phyloP scores from a whole-genome alignment of 257 asterid species.

The Solanum chiquidenum region DNA sequence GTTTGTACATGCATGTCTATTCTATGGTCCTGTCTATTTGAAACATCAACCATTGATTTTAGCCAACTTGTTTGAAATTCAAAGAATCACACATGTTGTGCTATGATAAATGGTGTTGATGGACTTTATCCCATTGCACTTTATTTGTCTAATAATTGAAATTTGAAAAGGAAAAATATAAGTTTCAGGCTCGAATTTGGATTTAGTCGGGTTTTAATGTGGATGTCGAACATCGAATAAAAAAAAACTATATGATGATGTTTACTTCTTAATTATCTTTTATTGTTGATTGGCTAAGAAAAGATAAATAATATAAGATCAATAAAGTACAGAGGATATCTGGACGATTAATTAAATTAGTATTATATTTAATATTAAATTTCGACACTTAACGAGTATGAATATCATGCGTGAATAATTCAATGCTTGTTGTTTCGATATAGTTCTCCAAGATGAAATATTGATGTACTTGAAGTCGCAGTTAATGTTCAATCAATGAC shows the following conservation, averaged over 20 bases:
- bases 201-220: too few relatives aligned
- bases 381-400: neutral
- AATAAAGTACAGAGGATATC: neutral
- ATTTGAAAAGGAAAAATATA: neutral
- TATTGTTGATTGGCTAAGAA: neutral
- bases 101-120: neutral
- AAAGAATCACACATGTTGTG: neutral
- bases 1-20: neutral
- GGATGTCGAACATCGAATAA: rapidly evolving
- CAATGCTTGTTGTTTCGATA: neutral
- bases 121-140: neutral
- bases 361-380: neutral
- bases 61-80: neutral
- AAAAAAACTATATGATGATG: too few relatives aligned
- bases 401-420: neutral
- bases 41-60: neutral
- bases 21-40: neutral
- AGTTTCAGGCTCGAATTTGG: too few relatives aligned
- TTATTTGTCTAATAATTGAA: neutral
- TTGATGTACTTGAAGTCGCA: neutral
- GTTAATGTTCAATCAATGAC: neutral
- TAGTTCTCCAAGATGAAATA: neutral
- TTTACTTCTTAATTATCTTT: neutral
- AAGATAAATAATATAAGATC: neutral
- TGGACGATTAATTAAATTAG: neutral